A percentile compares a stretch with the other conserved stretches of the same genome.
Evolutionary conservation across 768 basidiomycete species (phyloP).

Genomic region (Naganishia vaughanmartiniae): DNA sequence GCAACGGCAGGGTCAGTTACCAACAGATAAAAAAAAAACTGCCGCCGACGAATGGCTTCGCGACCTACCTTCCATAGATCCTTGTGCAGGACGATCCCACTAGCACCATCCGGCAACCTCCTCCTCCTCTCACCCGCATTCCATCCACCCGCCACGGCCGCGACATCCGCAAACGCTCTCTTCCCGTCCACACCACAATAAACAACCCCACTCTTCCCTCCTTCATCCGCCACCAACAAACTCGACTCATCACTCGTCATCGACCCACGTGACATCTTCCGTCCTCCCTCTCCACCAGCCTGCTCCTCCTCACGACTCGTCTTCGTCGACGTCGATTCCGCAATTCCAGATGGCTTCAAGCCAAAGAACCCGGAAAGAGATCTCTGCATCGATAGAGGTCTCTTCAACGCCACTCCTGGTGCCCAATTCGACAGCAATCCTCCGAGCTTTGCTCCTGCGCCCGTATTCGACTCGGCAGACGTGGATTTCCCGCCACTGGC

Average conservation of each 20-base stretch:
- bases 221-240: neutral
- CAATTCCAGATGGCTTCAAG: neutral
- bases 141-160: neutral
- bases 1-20: neutral
- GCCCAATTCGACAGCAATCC: slow-evolving; percentile 12
- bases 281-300: neutral
- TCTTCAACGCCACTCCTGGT: neutral
- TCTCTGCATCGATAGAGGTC: slow-evolving; percentile 7
- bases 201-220: slow-evolving; percentile 14
- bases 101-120: slow-evolving; percentile 7
- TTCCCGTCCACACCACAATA: neutral
- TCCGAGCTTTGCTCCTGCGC: neutral
- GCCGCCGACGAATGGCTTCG: too few relatives aligned
- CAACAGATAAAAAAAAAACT: neutral
- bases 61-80: slow-evolving; percentile 29
- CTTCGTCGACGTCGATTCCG: too few relatives aligned
- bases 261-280: neutral
- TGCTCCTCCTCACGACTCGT: neutral
- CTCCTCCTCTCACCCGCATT: slow-evolving; percentile 8
- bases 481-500: neutral
- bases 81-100: slow-evolving; percentile 23
- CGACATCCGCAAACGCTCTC: neutral
- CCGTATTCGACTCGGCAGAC: neutral
- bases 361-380: slow-evolving; percentile 15
- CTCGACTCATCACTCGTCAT: slow-evolving; percentile 4